A percentile compares a stretch with the other conserved stretches of the same genome.
phyloP scores from a whole-genome alignment of 805 yeast species.

The Ogataea nitratoaversa region DNA sequence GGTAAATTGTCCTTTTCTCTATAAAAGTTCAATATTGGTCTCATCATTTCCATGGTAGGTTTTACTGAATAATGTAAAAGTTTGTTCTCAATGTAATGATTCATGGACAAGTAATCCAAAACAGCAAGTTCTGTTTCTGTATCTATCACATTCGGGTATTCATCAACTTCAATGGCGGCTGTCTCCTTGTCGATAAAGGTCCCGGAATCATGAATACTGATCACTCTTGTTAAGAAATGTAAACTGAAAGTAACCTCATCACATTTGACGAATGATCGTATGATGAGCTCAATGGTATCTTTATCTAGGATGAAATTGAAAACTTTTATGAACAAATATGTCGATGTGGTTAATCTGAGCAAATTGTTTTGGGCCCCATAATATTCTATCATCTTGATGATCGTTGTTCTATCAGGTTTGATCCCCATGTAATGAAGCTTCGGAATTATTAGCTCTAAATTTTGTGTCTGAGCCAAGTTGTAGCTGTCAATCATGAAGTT shows the following conservation, averaged over 20 bases:
- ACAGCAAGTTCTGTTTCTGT: conserved; percentile 7
- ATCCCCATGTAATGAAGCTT: conserved; percentile 4
- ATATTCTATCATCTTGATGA: conserved; percentile 4
- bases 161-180: conserved; percentile 1
- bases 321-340: conserved; percentile 6
- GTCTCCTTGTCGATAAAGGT: no score
- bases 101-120: conserved; percentile 10
- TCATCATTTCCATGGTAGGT: conserved; percentile 6
- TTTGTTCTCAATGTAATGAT: background rate
- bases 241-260: conserved; percentile 10
- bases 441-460: conserved; percentile 2
- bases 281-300: conserved; percentile 6
- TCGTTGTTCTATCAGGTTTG: conserved; percentile 12
- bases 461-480: background rate
- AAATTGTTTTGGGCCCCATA: conserved; percentile 4
- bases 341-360: conserved; percentile 5
- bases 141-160: background rate
- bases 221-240: conserved; percentile 8
- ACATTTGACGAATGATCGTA: conserved; percentile 9
- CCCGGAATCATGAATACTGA: conserved; percentile 11
- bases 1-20: conserved; percentile 1
- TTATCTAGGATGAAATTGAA: conserved; percentile 10
- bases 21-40: conserved; percentile 12
- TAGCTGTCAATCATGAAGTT: conserved; percentile 5
- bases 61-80: background rate